Evolutionary conservation across 2,329 filamentous ascomycete genomes (phyloP).

Genomic region (Talaromyces atroroseus): DNA sequence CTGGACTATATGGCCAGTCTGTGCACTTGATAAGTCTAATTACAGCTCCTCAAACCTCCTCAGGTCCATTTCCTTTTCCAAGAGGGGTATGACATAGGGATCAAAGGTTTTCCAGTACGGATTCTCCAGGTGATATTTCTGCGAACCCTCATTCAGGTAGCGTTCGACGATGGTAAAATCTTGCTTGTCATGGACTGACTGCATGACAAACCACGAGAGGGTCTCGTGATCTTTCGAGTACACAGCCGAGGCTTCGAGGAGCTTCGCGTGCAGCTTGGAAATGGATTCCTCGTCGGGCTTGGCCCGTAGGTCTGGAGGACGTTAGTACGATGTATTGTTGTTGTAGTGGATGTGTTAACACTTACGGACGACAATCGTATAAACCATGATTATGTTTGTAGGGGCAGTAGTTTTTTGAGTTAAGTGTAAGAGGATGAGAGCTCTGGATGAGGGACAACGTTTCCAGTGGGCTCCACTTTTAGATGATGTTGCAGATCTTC

Average conservation of each 20-base stretch:
- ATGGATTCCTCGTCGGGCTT: not conserved
- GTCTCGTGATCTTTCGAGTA: not conserved
- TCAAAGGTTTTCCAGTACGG: not conserved
- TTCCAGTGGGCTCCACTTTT: no score
- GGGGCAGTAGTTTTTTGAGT: not conserved
- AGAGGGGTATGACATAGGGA: not conserved
- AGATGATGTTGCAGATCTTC: not conserved
- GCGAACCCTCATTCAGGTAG: not conserved
- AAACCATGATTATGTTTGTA: not conserved
- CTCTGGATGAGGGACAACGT: no score
- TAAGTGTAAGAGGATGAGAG: no score
- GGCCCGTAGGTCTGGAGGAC: not conserved
- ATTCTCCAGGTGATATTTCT: not conserved
- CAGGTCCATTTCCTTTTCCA: not conserved
- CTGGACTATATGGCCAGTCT: no score
- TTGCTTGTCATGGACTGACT: not conserved
- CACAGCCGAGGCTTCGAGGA: not conserved
- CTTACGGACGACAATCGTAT: not conserved
- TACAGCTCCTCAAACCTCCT: not conserved
- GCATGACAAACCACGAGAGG: not conserved
- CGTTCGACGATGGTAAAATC: not conserved
- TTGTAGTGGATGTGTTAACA: not conserved
- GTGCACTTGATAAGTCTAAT: no score
- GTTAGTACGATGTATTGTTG: not conserved
- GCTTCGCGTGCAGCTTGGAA: not conserved